Percentiles rank a stretch among this genome's conserved stretches.
Evolutionary conservation across 441 rosid species (phyloP).

Genomic region (Populus hybrid): DNA sequence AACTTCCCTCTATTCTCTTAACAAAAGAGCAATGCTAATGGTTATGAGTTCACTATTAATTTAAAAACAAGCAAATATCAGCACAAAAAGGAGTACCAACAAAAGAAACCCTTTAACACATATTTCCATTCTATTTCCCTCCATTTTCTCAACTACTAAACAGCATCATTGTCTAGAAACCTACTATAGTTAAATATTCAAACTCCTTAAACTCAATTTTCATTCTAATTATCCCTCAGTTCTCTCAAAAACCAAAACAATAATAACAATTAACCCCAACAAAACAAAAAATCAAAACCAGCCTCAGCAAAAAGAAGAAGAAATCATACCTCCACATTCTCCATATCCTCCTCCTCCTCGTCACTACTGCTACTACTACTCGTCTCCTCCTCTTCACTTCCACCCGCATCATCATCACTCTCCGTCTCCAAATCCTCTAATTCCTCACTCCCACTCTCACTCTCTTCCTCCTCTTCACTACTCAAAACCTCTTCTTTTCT

Average conservation of each 20-base stretch:
- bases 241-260: not conserved
- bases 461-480: constrained; percentile 26
- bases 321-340: constrained; percentile 40
- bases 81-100: not conserved
- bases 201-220: not conserved
- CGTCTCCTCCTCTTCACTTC: constrained; percentile 36
- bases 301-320: not conserved
- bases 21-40: no score
- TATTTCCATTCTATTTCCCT: not conserved
- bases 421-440: constrained; percentile 24
- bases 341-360: constrained; percentile 47
- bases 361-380: not conserved
- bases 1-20: not conserved
- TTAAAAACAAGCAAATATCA: no score
- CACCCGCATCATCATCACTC: constrained; percentile 29
- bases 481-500: constrained; percentile 2
- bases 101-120: not conserved
- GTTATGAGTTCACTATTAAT: not conserved
- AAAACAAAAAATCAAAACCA: not conserved
- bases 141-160: not conserved
- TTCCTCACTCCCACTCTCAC: constrained; percentile 29
- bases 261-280: not conserved
- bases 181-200: not conserved
- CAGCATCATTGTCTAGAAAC: not conserved
- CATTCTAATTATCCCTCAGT: not conserved